A percentile compares a stretch with the other conserved stretches of the same genome.
phyloP scores from a whole-genome alignment of 1,284 basidiomycete genomes.

The Marasmius sp. region DNA sequence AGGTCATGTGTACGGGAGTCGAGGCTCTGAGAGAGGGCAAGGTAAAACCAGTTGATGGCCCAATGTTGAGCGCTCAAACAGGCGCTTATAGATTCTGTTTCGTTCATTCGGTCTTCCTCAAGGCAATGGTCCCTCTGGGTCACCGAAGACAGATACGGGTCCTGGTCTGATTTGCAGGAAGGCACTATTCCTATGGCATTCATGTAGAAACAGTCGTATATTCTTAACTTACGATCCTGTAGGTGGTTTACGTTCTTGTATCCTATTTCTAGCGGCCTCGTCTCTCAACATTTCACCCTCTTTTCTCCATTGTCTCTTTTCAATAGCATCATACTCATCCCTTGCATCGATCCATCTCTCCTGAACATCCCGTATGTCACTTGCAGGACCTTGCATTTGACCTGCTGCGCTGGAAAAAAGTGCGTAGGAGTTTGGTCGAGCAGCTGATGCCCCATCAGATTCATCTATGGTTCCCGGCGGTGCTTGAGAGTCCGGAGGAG shows the following conservation, averaged over 20 bases:
- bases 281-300: constrained; percentile 51
- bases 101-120: too few species aligned
- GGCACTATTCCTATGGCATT: too few species aligned
- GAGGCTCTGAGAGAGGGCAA: too few species aligned
- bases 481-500: constrained; percentile 47
- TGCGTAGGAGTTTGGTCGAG: constrained; percentile 64
- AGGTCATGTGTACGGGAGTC: too few species aligned
- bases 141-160: too few species aligned
- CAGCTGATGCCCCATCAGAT: constrained; percentile 37
- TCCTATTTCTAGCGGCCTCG: background rate
- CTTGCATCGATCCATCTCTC: constrained; percentile 85
- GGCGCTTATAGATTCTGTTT: too few species aligned
- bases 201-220: background rate
- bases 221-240: background rate
- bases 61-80: too few species aligned
- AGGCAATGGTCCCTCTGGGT: too few species aligned
- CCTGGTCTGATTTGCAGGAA: too few species aligned
- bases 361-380: constrained; percentile 79
- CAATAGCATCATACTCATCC: constrained; percentile 77
- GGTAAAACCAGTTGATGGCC: too few species aligned
- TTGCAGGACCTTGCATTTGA: constrained; percentile 49
- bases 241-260: background rate
- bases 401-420: constrained; percentile 70
- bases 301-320: constrained; percentile 67
- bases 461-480: constrained; percentile 53